Percentiles rank a stretch among this genome's conserved stretches.
These are phyloP conservation scores for Xerocomus nothofagi DNA, from an alignment of 1,284 basidiomycete genomes.

Conservation along the genomic window DNA sequence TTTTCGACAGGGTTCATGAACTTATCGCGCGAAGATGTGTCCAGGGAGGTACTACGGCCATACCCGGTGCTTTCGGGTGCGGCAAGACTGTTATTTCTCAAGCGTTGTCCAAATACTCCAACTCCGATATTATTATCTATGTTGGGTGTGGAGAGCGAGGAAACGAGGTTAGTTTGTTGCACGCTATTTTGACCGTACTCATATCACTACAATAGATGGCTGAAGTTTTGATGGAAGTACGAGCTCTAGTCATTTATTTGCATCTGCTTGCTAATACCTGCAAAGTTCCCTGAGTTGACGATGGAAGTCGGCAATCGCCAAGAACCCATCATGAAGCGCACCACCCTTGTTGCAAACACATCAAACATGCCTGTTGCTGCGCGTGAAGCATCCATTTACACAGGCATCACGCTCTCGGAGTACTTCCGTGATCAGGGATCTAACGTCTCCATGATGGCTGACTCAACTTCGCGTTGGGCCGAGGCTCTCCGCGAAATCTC, in stretches of 20 bases:
- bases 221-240: conserved; percentile 92
- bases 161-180: conserved; percentile 62
- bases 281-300: conserved; percentile 91
- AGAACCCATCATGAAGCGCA: conserved; percentile 99
- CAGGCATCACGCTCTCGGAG: conserved; percentile 98
- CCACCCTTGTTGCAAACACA: conserved; percentile 98
- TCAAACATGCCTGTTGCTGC: conserved; percentile 99
- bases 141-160: conserved; percentile 96
- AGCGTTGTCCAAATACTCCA: conserved; percentile 98
- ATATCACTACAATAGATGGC: conserved; percentile 72
- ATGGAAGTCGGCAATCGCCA: conserved; percentile 90
- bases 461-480: conserved; percentile 99
- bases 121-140: conserved; percentile 99
- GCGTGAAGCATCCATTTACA: conserved; percentile 99
- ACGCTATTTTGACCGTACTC: conserved; percentile 3
- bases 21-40: conserved; percentile 66
- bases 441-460: conserved; percentile 99
- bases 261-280: conserved; percentile 11
- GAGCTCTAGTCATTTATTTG: conserved; percentile 14
- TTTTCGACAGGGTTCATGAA: background rate
- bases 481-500: conserved; percentile 99
- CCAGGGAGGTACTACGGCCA: conserved; percentile 98
- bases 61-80: conserved; percentile 98
- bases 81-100: conserved; percentile 97
- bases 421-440: conserved; percentile 99